Conservation (phyloP, 192 early-diverging fungal species). For the Linnemannia exigua region DNA sequence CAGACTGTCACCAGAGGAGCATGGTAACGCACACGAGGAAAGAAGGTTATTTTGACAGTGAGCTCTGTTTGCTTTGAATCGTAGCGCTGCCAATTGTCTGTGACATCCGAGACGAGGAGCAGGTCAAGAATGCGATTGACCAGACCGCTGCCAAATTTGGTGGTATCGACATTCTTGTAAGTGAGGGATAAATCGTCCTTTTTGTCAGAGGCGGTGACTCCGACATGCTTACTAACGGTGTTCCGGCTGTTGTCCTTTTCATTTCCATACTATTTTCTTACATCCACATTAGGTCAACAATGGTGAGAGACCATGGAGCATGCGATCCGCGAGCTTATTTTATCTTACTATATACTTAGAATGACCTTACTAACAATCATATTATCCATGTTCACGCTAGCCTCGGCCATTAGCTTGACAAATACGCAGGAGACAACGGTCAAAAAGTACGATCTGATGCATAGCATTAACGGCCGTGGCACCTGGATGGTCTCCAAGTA, state of each 20-base stretch:
- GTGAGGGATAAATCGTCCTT: slow-evolving; percentile 60
- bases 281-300: slow-evolving; percentile 42
- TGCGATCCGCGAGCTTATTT: too few relatives aligned
- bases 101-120: slow-evolving; percentile 87
- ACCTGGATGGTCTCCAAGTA: slow-evolving; percentile 85
- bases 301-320: slow-evolving; percentile 12
- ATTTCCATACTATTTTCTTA: too few relatives aligned
- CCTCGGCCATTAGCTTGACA: slow-evolving; percentile 81
- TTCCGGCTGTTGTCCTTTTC: background rate
- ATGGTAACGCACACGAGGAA: background rate
- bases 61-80: background rate
- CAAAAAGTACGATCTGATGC: slow-evolving; percentile 84
- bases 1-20: background rate
- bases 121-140: slow-evolving; percentile 76
- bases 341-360: too few relatives aligned
- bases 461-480: slow-evolving; percentile 82
- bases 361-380: background rate
- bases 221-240: background rate
- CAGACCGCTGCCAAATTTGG: slow-evolving; percentile 79
- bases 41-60: background rate
- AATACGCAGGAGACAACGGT: slow-evolving; percentile 66
- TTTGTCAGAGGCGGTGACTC: background rate
- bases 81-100: slow-evolving; percentile 82
- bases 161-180: slow-evolving; percentile 87
- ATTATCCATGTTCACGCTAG: slow-evolving; percentile 10